These are phyloP conservation scores for Pisolithus sp. DNA, from an alignment of 768 basidiomycete species.

Conservation along the genomic window DNA sequence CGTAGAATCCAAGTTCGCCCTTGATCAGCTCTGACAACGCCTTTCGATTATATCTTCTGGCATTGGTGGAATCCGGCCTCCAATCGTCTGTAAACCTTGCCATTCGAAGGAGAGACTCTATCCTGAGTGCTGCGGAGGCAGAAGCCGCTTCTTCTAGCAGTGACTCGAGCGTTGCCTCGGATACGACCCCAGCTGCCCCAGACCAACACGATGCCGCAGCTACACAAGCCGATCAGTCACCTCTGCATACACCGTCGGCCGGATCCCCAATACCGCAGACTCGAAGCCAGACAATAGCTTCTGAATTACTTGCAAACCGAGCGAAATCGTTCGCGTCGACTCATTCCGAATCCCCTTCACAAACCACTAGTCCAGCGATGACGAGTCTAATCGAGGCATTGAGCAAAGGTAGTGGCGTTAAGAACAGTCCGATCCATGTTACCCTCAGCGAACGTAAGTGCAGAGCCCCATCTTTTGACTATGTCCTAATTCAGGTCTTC, in stretches of 20 bases:
- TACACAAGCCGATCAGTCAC: constrained; percentile 8
- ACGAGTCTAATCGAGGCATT: constrained; percentile 38
- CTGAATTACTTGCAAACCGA: constrained; percentile 31
- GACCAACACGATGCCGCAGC: constrained; percentile 7
- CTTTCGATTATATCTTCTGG: constrained; percentile 70
- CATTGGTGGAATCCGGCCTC: constrained; percentile 54
- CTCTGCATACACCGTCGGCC: constrained; percentile 13
- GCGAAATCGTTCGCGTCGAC: constrained; percentile 7
- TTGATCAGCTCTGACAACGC: constrained; percentile 63
- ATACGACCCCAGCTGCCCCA: constrained; percentile 10
- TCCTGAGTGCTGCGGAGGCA: constrained; percentile 39
- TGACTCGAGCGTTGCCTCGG: constrained; percentile 9
- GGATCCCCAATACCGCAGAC: constrained; percentile 17
- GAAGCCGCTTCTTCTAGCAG: constrained; percentile 10
- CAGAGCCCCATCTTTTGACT: background rate
- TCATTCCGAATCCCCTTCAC: constrained; percentile 5
- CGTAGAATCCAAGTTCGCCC: constrained; percentile 62
- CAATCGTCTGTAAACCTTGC: constrained; percentile 54
- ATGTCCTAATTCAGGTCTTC: constrained; percentile 1
- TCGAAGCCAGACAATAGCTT: constrained; percentile 37
- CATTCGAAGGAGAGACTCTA: constrained; percentile 60
- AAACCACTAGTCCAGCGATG: constrained; percentile 29
- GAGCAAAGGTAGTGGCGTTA: constrained; percentile 37
- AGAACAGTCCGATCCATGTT: constrained; percentile 66
- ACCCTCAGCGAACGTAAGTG: constrained; percentile 74